These are phyloP conservation scores for Plasmodium vivax DNA, from an alignment of 169 alveolate genomes.

Conservation along the genomic window DNA sequence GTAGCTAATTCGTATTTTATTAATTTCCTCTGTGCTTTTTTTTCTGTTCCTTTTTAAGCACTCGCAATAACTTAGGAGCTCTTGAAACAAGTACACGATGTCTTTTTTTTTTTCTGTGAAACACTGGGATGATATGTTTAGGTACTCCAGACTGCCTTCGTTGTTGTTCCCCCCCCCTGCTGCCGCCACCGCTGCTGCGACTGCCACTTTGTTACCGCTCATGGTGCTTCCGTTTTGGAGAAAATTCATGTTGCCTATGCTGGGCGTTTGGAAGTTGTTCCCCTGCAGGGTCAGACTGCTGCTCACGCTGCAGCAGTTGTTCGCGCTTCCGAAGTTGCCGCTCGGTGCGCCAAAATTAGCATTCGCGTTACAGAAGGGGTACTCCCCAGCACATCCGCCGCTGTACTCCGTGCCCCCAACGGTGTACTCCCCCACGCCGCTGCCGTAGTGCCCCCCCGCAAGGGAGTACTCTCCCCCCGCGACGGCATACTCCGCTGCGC, in stretches of 20 bases:
- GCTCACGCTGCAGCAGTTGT: neutral
- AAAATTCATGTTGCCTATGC: neutral
- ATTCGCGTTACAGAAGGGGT: neutral
- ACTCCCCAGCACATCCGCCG: neutral
- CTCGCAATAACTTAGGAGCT: slow-evolving; percentile 57
- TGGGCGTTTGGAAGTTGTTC: neutral
- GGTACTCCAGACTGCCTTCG: slow-evolving; percentile 13
- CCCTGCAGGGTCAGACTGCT: slow-evolving; percentile 6
- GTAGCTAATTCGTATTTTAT: slow-evolving; percentile 58
- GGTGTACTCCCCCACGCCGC: neutral
- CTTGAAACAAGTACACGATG: slow-evolving; percentile 64
- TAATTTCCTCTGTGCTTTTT: slow-evolving; percentile 53
- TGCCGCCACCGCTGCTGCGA: neutral
- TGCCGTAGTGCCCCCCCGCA: neutral
- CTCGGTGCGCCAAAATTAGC: neutral
- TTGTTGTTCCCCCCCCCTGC: neutral
- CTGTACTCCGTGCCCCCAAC: neutral
- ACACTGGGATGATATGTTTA: slow-evolving; percentile 7
- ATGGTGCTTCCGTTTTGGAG: slow-evolving; percentile 1
- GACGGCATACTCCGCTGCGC: neutral
- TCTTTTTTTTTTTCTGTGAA: slow-evolving; percentile 38
- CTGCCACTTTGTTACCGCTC: neutral
- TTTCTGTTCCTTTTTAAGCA: slow-evolving; percentile 66
- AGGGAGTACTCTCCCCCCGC: neutral
- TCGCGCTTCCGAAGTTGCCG: neutral